Conservation (phyloP, 306 rosid genomes). For the Cucurbita argyrosperma region DNA sequence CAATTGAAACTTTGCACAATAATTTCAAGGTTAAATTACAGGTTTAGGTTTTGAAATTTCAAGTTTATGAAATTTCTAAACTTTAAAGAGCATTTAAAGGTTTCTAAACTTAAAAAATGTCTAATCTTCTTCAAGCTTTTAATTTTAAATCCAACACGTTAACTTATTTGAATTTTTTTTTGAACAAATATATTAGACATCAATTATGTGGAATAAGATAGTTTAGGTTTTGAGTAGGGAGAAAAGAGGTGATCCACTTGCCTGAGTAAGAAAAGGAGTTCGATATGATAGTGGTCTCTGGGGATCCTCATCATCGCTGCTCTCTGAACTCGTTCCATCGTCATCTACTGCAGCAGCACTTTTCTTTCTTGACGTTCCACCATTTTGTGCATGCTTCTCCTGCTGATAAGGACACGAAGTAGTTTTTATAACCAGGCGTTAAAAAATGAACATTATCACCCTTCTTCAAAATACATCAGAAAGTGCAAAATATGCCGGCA, state of each 20-base stretch:
- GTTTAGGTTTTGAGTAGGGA: background rate
- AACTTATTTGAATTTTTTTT: no score
- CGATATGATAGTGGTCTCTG: constrained; percentile 52
- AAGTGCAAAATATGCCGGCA: background rate
- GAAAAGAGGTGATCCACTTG: constrained; percentile 7
- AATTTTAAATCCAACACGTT: no score
- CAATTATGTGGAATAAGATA: background rate
- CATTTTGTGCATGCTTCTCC: constrained; percentile 40
- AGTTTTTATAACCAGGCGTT: background rate
- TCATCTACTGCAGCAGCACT: constrained; percentile 38
- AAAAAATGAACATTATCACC: background rate
- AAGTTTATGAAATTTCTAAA: no score
- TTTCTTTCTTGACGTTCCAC: constrained; percentile 52
- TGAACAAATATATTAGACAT: no score
- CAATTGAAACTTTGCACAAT: no score
- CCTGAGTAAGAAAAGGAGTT: constrained; percentile 79
- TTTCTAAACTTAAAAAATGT: no score
- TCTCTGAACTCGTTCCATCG: constrained; percentile 61
- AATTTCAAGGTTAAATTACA: no score
- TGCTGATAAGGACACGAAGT: constrained; percentile 15
- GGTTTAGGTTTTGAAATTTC: no score
- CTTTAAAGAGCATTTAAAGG: no score
- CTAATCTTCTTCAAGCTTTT: background rate
- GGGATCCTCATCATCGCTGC: constrained; percentile 59
- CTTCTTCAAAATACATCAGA: background rate